Conservation (phyloP, 1,139 yeast species). For the Trichomonascaceae sp. region DNA sequence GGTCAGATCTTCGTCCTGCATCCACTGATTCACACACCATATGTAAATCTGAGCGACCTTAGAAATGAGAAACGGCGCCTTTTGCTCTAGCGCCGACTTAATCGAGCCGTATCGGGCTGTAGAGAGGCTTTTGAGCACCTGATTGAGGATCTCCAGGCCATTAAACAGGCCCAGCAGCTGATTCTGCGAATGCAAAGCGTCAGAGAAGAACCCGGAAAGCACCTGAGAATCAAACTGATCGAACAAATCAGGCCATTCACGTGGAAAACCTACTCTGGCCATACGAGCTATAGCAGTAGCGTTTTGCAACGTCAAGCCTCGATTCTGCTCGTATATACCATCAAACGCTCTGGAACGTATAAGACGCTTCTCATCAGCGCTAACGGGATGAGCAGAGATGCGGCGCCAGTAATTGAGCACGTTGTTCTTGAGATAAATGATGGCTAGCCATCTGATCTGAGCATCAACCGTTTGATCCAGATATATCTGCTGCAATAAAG, state of each 20-base stretch:
- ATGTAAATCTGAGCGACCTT: slow-evolving; percentile 55
- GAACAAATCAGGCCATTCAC: slow-evolving; percentile 76
- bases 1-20: slow-evolving; percentile 29
- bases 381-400: slow-evolving; percentile 53
- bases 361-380: slow-evolving; percentile 60
- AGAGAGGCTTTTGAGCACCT: slow-evolving; percentile 66
- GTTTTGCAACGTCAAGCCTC: slow-evolving; percentile 70
- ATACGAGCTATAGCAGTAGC: slow-evolving; percentile 77
- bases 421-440: slow-evolving; percentile 84
- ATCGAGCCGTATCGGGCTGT: slow-evolving; percentile 78
- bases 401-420: slow-evolving; percentile 74
- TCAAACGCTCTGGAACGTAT: slow-evolving; percentile 57
- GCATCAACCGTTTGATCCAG: slow-evolving; percentile 51
- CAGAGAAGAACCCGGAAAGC: neutral
- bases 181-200: slow-evolving; percentile 31
- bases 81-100: slow-evolving; percentile 68
- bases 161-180: slow-evolving; percentile 54
- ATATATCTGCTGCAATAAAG: slow-evolving; percentile 52
- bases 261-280: slow-evolving; percentile 78
- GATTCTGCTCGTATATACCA: slow-evolving; percentile 60
- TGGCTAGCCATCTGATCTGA: slow-evolving; percentile 77
- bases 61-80: slow-evolving; percentile 57
- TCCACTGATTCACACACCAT: slow-evolving; percentile 59
- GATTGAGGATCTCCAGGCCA: slow-evolving; percentile 61
- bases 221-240: slow-evolving; percentile 45